These are phyloP conservation scores for Penicillium capsulatum DNA, from an alignment of 2,329 filamentous ascomycete genomes.

Conservation along the genomic window DNA sequence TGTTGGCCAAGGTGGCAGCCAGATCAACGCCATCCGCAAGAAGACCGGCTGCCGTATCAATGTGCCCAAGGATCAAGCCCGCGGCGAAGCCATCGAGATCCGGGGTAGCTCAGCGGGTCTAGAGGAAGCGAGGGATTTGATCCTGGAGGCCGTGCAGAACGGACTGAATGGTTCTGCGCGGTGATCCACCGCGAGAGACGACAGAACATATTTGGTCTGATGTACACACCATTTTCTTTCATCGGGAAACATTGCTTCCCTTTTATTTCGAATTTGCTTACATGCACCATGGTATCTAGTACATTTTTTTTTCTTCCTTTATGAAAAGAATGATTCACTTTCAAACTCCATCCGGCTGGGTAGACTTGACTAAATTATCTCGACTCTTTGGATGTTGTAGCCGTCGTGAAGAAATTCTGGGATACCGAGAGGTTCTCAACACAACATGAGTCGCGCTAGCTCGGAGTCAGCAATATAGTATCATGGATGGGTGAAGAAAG, in stretches of 20 bases:
- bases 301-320: conserved; percentile 12
- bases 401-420: too few species aligned
- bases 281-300: conserved; percentile 11
- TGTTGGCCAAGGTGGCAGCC: conserved; percentile 81
- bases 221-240: conserved; percentile 12
- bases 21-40: conserved; percentile 89
- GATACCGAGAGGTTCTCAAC: too few species aligned
- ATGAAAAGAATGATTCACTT: conserved; percentile 18
- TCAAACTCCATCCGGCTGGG: too few species aligned
- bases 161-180: conserved; percentile 28
- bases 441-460: too few species aligned
- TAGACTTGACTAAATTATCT: too few species aligned
- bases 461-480: too few species aligned
- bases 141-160: conserved; percentile 70
- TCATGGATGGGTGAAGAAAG: too few species aligned
- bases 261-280: conserved; percentile 12
- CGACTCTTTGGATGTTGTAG: too few species aligned
- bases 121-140: conserved; percentile 82
- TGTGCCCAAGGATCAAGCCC: conserved; percentile 74
- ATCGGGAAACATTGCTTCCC: conserved; percentile 13
- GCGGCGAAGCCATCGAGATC: conserved; percentile 83
- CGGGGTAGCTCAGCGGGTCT: conserved; percentile 73
- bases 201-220: conserved; percentile 16
- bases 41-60: conserved; percentile 92
- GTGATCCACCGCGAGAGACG: conserved; percentile 7